These are phyloP conservation scores for Meredithiella fracta DNA, from an alignment of 2,329 filamentous ascomycete species.

Conservation along the genomic window DNA sequence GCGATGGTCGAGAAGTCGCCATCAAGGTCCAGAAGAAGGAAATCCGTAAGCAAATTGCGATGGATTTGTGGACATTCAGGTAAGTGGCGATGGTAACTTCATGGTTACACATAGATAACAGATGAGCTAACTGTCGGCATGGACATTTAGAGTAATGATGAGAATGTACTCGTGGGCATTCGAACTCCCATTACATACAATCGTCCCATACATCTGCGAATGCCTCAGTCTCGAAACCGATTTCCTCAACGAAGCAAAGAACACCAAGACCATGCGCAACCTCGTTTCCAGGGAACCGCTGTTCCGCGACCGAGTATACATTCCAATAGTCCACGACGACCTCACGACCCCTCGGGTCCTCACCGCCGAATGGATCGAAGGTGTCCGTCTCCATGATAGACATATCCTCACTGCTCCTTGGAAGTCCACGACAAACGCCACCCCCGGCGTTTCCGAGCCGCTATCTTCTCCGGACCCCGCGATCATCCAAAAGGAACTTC, in stretches of 20 bases:
- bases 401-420: constrained; percentile 60
- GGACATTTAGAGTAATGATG: constrained; percentile 47
- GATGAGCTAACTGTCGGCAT: background rate
- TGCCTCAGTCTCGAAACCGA: constrained; percentile 87
- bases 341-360: constrained; percentile 71
- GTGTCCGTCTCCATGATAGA: constrained; percentile 83
- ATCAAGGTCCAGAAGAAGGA: constrained; percentile 95
- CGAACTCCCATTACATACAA: constrained; percentile 76
- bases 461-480: constrained; percentile 37
- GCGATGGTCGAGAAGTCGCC: constrained; percentile 80
- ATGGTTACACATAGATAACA: background rate
- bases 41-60: constrained; percentile 76
- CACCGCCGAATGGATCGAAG: constrained; percentile 96
- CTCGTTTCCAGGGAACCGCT: constrained; percentile 61
- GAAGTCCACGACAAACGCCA: constrained; percentile 60
- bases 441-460: constrained; percentile 56
- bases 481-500: constrained; percentile 28
- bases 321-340: constrained; percentile 70
- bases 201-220: constrained; percentile 87
- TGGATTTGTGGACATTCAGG: constrained; percentile 95
- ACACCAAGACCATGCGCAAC: constrained; percentile 67
- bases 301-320: constrained; percentile 66
- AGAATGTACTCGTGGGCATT: constrained; percentile 75
- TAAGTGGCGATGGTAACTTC: constrained; percentile 26
- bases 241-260: constrained; percentile 80